Evolutionary conservation across 2,329 filamentous ascomycete species (phyloP).

Genomic region (Tolypocladium pustulatum): DNA sequence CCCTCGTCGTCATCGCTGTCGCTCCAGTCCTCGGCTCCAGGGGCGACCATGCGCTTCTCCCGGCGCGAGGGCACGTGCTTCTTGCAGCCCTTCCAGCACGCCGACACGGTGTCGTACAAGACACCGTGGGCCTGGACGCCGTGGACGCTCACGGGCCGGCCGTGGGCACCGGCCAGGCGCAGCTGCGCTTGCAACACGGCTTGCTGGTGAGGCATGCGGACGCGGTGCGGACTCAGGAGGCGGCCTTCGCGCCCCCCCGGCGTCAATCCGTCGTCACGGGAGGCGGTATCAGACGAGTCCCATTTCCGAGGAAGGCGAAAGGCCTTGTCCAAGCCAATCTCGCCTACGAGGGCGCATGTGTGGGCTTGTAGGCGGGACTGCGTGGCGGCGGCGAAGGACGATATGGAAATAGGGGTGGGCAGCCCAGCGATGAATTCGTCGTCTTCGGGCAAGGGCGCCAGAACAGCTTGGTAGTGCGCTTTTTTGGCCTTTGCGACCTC

Average conservation of each 20-base stretch:
- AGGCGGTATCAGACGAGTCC: slow-evolving; percentile 23
- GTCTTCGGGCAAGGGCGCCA: slow-evolving; percentile 41
- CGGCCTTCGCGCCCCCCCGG: slow-evolving; percentile 63
- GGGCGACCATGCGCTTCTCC: slow-evolving; percentile 40
- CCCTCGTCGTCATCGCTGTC: slow-evolving; percentile 23
- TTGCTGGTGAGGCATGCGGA: slow-evolving; percentile 59
- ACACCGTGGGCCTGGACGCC: slow-evolving; percentile 69
- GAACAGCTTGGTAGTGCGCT: slow-evolving; percentile 56
- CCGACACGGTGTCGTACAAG: slow-evolving; percentile 53
- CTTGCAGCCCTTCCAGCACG: slow-evolving; percentile 63
- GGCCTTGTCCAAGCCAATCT: slow-evolving; percentile 67
- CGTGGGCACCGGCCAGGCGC: slow-evolving; percentile 56
- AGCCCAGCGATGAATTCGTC: slow-evolving; percentile 36
- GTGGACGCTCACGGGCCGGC: slow-evolving; percentile 57
- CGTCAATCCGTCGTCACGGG: slow-evolving; percentile 35
- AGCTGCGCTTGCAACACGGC: slow-evolving; percentile 57
- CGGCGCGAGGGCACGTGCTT: slow-evolving; percentile 47
- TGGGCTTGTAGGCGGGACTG: slow-evolving; percentile 42
- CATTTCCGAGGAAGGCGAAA: slow-evolving; percentile 61
- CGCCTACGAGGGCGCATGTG: slow-evolving; percentile 60
- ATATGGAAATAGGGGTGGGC: slow-evolving; percentile 50
- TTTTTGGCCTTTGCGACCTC: slow-evolving; percentile 26
- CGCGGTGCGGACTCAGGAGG: slow-evolving; percentile 55
- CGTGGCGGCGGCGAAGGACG: slow-evolving; percentile 45
- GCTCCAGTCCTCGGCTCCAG: slow-evolving; percentile 30